Conservation (phyloP, 345 rosid species). For the Salix viminalis region DNA sequence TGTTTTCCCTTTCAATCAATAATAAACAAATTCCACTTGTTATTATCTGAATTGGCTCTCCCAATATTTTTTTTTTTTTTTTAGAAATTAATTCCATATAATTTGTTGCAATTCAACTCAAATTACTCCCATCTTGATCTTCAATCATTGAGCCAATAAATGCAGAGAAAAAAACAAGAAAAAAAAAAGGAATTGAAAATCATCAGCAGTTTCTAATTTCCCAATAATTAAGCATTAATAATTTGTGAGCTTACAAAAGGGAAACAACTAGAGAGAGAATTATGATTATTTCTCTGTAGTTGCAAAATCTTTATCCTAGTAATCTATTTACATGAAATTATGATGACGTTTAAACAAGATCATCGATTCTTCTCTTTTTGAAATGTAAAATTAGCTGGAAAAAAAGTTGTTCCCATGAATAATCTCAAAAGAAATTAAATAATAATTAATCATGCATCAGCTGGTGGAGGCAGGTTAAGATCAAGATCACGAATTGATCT, state of each 20-base stretch:
- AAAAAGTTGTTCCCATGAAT: constrained; percentile 3
- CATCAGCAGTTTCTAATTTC: background rate
- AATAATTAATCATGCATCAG: constrained; percentile 40
- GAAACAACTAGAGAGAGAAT: constrained; percentile 7
- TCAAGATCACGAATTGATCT: constrained; percentile 38
- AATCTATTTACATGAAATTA: background rate
- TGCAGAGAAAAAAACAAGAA: background rate
- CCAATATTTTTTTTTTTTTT: too few relatives aligned
- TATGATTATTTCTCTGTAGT: background rate
- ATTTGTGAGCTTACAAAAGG: constrained; percentile 3
- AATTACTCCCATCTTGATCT: background rate
- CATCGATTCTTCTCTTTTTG: background rate
- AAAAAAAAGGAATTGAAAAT: background rate
- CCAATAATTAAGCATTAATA: background rate
- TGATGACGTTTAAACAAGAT: background rate
- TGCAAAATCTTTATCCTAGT: background rate
- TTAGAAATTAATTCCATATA: background rate
- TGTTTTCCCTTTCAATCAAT: too few relatives aligned
- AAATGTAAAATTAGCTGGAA: background rate
- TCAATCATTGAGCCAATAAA: background rate
- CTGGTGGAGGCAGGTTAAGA: constrained; percentile 68
- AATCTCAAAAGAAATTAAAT: background rate
- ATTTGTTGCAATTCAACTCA: background rate
- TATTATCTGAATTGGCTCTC: too few relatives aligned
- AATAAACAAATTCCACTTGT: too few relatives aligned